Conservation (phyloP, 2,329 filamentous ascomycete species). For the Penicillium sp. region DNA sequence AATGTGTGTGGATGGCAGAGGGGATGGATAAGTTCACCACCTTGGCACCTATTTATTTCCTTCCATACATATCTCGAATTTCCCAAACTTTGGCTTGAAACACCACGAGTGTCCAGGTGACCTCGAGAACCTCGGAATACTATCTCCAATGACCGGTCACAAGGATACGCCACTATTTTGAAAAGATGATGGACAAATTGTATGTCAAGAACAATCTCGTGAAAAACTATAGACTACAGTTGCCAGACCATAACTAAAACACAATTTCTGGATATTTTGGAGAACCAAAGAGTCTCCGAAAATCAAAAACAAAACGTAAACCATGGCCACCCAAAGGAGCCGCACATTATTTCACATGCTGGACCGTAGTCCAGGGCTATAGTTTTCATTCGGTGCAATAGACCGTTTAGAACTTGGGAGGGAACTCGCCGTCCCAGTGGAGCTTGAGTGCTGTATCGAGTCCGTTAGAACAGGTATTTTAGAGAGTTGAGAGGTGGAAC, state of each 20-base stretch:
- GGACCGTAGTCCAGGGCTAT: background rate
- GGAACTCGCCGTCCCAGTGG: slow-evolving; percentile 41
- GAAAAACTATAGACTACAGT: slow-evolving; percentile 19
- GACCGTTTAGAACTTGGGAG: slow-evolving; percentile 24
- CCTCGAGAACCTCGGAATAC: too few species aligned
- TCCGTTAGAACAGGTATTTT: slow-evolving; percentile 13
- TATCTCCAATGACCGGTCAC: too few species aligned
- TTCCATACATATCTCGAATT: too few species aligned
- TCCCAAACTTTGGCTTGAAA: too few species aligned
- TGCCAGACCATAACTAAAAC: slow-evolving; percentile 8
- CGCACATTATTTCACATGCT: slow-evolving; percentile 7
- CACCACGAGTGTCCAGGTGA: too few species aligned
- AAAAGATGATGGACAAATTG: too few species aligned
- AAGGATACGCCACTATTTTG: too few species aligned
- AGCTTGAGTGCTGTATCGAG: slow-evolving; percentile 41
- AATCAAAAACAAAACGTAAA: slow-evolving; percentile 13
- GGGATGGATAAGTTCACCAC: background rate
- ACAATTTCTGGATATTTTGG: slow-evolving; percentile 25
- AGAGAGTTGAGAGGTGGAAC: slow-evolving; percentile 6
- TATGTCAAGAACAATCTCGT: slow-evolving; percentile 2
- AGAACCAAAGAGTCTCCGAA: slow-evolving; percentile 12
- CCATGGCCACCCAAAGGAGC: slow-evolving; percentile 10
- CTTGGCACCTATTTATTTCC: too few species aligned
- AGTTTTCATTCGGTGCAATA: background rate
- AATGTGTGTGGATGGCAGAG: background rate